Evolutionary conservation across 805 yeast species (phyloP).

Genomic region (Candida oleophila): DNA sequence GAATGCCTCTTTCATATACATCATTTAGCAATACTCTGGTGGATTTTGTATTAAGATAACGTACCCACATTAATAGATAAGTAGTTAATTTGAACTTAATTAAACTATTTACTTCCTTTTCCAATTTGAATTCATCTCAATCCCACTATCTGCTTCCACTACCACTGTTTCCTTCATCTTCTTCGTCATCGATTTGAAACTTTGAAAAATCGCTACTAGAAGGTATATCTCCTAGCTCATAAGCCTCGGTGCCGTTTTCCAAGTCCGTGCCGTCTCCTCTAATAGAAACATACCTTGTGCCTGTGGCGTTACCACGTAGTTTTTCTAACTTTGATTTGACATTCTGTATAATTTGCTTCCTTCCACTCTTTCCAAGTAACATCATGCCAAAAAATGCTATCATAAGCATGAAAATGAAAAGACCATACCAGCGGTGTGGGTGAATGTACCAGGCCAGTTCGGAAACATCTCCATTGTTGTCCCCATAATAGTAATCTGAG

Average conservation of each 20-base stretch:
- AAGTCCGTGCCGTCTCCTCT: constrained; percentile 1
- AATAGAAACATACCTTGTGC: neutral
- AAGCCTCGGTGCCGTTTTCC: neutral
- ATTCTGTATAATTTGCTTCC: constrained; percentile 12
- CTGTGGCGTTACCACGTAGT: neutral
- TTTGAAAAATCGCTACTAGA: neutral
- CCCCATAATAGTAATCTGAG: constrained; percentile 29
- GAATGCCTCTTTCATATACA: too few species aligned
- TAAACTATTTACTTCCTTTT: too few species aligned
- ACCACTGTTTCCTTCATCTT: too few species aligned
- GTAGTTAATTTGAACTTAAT: too few species aligned
- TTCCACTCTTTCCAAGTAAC: constrained; percentile 30
- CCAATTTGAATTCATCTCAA: too few species aligned
- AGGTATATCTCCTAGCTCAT: constrained; percentile 1
- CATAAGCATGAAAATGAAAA: constrained; percentile 27
- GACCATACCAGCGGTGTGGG: constrained; percentile 44
- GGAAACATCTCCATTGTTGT: constrained; percentile 12
- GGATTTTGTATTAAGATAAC: too few species aligned
- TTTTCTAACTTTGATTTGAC: constrained; percentile 5
- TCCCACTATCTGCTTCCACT: too few species aligned
- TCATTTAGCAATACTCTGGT: too few species aligned
- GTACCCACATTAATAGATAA: too few species aligned
- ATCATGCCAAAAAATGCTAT: constrained; percentile 26
- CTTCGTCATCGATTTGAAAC: constrained; percentile 5
- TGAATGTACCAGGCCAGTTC: constrained; percentile 44